Base-by-base conservation (phyloP, 202 grass and related monocot species). In the Saccharum hybrid region DNA sequence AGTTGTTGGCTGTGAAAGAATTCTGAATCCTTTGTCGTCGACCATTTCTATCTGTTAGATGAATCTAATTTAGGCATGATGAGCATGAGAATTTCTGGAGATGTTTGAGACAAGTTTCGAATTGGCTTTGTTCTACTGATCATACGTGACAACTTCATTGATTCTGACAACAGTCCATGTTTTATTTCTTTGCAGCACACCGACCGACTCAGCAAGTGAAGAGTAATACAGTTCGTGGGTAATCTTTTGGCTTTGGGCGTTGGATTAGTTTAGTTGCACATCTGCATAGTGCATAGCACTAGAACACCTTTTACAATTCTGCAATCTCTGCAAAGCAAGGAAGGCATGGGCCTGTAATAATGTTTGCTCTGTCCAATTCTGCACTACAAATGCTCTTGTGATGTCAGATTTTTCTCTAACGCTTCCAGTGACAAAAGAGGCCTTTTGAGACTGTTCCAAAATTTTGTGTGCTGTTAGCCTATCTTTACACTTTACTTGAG, bases 301-400 rank as follows among this genome's bases (percentile, higher is more conserved):
- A 69, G 11, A 45, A 59, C 8, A 19, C 16, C 51, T 40, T 37
- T 75, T 75, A 66, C 16, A 15, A 68, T 69, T 59, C 48, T 84
- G 22, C 23, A 48, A 73, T 33, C 70, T 33, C 43, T 73, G 28
- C 43, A 34, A 14, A 36, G 48, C 10, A 37, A 76, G n/a, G 63
- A 76, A 64, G 41, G 37, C 52, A 7, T 69, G 10, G 49, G 51
- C 18, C 63, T 84, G 82, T 37, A 84, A 75, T 83, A 68, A 57
- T 73, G 31, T 75, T 68, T 68, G 66, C 21, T 56, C 48, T 76
- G 63, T 76, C 63, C 72, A 19, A 40, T 34, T 6, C 23, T 8
- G 54, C 54, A 9, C 54, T 21, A 57, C 19, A 57, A 36, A 26
- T 68, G 66, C 6, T 30, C 36, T 67, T 12, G 10, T 39, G 8